phyloP scores from a whole-genome alignment of 352 stramenopile species.

The Pythium aphanidermatum region DNA sequence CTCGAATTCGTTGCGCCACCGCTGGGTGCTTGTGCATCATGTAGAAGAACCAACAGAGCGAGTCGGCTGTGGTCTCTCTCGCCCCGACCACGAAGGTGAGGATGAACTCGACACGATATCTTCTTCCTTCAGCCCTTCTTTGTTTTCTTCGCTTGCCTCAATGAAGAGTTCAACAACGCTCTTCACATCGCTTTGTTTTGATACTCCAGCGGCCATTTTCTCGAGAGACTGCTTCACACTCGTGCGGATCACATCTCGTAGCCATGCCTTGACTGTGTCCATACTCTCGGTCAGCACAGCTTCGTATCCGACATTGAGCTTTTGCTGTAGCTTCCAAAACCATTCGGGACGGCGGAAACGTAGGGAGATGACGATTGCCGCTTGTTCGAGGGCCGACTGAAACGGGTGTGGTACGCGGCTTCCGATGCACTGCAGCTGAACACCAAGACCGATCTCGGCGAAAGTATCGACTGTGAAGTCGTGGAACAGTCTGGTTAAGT shows the following conservation, averaged over 20 bases:
- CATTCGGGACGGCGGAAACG: conserved; percentile 41
- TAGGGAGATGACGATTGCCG: conserved; percentile 26
- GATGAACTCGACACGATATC: conserved; percentile 57
- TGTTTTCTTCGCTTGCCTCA: conserved; percentile 3
- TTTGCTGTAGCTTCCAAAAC: conserved; percentile 47
- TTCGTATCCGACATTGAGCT: conserved; percentile 35
- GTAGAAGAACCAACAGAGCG: conserved; percentile 63
- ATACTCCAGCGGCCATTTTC: too few relatives aligned
- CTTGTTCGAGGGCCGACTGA: conserved; percentile 32
- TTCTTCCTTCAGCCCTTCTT: conserved; percentile 24
- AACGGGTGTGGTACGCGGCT: conserved; percentile 33
- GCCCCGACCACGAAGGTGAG: conserved; percentile 59
- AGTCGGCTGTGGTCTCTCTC: conserved; percentile 62
- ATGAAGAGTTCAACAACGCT: conserved; percentile 8
- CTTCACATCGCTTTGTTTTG: conserved; percentile 18
- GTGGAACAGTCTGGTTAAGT: conserved; percentile 33
- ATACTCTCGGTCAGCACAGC: conserved; percentile 21
- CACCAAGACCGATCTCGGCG: conserved; percentile 40
- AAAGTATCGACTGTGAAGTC: conserved; percentile 51
- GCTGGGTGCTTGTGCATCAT: conserved; percentile 56
- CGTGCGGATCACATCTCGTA: conserved; percentile 41
- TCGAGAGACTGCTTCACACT: too few relatives aligned
- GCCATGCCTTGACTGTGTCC: conserved; percentile 30
- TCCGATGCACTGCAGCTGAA: conserved; percentile 36
- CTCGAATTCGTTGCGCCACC: conserved; percentile 29